Percentiles rank a stretch among this genome's conserved stretches.
These are phyloP conservation scores for Spergularia azorica DNA, from an alignment of 179 eudicot species.

Conservation along the genomic window DNA sequence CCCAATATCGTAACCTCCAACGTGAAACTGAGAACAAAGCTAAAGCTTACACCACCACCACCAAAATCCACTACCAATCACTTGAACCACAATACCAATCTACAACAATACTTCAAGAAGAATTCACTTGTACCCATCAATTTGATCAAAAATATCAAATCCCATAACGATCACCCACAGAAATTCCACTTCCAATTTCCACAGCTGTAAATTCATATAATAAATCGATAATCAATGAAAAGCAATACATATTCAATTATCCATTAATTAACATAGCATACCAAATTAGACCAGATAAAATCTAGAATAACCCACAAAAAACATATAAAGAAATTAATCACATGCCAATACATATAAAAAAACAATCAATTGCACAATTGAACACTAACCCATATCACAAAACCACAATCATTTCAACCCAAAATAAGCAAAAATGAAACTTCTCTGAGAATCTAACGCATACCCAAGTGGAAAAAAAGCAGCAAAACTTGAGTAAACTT, in stretches of 20 bases:
- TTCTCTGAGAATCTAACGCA: conserved; percentile 7
- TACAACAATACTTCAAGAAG: background rate
- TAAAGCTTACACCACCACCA: background rate
- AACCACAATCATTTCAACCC: background rate
- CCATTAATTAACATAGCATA: background rate
- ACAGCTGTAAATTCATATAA: conserved; percentile 25
- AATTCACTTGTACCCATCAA: conserved; percentile 10
- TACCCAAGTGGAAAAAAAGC: background rate
- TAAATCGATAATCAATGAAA: background rate
- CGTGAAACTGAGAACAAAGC: background rate
- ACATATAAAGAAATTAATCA: conserved; percentile 1
- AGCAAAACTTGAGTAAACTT: background rate
- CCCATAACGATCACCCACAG: conserved; percentile 14
- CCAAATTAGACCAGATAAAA: background rate
- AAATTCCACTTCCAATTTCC: conserved; percentile 15
- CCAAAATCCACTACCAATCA: conserved; percentile 15
- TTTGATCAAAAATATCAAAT: conserved; percentile 19
- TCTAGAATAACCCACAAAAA: conserved; percentile 8
- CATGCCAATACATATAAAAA: background rate
- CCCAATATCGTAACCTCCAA: background rate
- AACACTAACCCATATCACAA: conserved; percentile 13
- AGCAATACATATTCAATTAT: conserved; percentile 11
- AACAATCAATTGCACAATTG: conserved; percentile 1
- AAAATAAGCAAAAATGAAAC: conserved; percentile 16
- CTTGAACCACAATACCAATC: conserved; percentile 19